Evolutionary conservation across 129 eudicot species (phyloP).

Genomic region (Artemisia tridentata): DNA sequence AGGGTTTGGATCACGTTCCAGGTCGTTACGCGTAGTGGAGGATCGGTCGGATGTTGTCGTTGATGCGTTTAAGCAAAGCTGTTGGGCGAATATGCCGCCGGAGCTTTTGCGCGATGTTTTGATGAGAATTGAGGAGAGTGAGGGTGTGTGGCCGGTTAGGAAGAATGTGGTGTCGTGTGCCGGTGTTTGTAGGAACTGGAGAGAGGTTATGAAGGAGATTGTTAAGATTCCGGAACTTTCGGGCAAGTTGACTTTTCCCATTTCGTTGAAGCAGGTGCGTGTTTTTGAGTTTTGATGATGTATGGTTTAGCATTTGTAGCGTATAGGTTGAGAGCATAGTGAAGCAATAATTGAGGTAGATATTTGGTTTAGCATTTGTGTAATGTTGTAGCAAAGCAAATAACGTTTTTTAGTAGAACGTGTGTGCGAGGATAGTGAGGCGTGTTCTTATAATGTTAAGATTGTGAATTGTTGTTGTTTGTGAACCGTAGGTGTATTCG

Average conservation of each 20-base stretch:
- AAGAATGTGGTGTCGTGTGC: slow-evolving; percentile 85
- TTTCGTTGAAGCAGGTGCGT: slow-evolving; percentile 82
- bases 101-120: slow-evolving; percentile 88
- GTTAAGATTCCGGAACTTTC: slow-evolving; percentile 66
- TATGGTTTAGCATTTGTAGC: not conserved
- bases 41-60: slow-evolving; percentile 42
- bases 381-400: too few species aligned
- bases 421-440: too few species aligned
- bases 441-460: too few species aligned
- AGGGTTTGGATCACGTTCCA: slow-evolving; percentile 86
- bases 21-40: slow-evolving; percentile 63
- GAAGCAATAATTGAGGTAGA: not conserved
- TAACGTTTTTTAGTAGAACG: too few species aligned
- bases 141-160: slow-evolving; percentile 67
- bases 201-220: slow-evolving; percentile 75
- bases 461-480: too few species aligned
- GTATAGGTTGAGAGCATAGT: too few species aligned
- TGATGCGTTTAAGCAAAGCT: slow-evolving; percentile 82
- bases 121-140: slow-evolving; percentile 81
- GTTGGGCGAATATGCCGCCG: slow-evolving; percentile 95
- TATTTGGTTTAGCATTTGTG: too few species aligned
- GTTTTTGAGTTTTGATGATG: not conserved
- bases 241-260: slow-evolving; percentile 80
- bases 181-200: slow-evolving; percentile 94
- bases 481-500: too few species aligned